Evolutionary conservation across 345 rosid genomes (phyloP), one percentile per base, ranked within the genome.

Genomic region (Euclidium syriacum): DNA sequence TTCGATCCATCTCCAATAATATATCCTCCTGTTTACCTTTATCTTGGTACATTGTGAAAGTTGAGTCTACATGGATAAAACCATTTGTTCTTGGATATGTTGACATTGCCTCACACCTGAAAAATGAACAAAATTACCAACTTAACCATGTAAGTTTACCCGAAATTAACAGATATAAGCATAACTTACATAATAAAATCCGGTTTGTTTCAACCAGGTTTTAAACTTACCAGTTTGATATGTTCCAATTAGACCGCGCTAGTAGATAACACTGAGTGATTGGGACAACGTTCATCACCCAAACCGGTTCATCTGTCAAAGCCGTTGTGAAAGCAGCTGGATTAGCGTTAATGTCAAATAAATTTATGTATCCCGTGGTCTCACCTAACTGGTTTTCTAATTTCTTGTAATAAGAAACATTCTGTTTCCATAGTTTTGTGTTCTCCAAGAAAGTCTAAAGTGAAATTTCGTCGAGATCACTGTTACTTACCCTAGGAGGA

Each of bases 1-100:
- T 72, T 73, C 97, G 83, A 46, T 94, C 97, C 86, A 94, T 85
- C 68, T 94, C 99, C 52, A 94, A 22, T 74, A 94, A 63, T 17
- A 94, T 84, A 15, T 78, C 80, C 30, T 80, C 90, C 85, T 80
- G 77, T 41, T 85, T 83, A 62, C 99, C 87, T 49, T 95, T 85
- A 20, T 73, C 80, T 58, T 75, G 58, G 65, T 87, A 84, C 39
- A 87, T 77, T 38, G 79, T 90, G 76, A 94, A 87, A 32, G 90
- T 58, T 15, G 96, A 85, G 46, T 77, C 84, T 0, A 86, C 96
- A 40, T 94, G 99, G 52, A 94, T 81, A 29, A 90, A 84, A 56
- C 87, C 99, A 39, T 87, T 87, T 46, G 99, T 94, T 51, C 99
- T 81, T 10, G 99, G 99, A 65, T 90, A 94, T 7, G 96, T 94